Evolutionary conservation across 2,329 filamentous ascomycete genomes (phyloP), one percentile per base, ranked within the genome.

Genomic region (Pseudopyricularia javanii): DNA sequence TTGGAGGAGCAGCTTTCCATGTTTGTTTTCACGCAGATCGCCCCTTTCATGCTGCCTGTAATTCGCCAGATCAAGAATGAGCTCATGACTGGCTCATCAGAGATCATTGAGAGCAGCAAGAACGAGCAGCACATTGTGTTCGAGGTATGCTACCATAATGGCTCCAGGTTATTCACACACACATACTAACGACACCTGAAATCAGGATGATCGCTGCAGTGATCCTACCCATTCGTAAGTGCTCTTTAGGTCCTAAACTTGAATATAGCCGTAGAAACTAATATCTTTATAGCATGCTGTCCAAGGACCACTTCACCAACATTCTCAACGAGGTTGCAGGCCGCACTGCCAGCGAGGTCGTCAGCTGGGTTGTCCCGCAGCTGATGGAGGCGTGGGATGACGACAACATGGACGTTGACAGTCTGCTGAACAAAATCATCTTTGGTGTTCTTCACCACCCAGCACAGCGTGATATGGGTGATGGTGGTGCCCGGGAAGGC

Each of bases 281-380:
- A 50, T 34, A 7, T 2, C 12, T 26, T 12, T 7, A 34, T 20
- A 50, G 48, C 20, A 95, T 95, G 91, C 74, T 96, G 51, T 90
- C 89, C 55, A 96, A 96, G 72, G 91, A 96, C 62, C 91, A 96
- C 69, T 96, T 96, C 67, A 87, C 85, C 57, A 94, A 94, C 53
- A 59, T 91, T 32, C 77, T 96, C 55, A 96, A 96, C 65, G 90
- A 95, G 64, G 79, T 90, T 45, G 91, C 89, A 47, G 91, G 91
- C 53, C 85, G 85, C 61, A 80, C 90, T 55, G 89, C 91, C 26
- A 86, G 85, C 57, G 80, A 83, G 61, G 82, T 91, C 49, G 73
- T 96, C 45, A 80, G 79, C 54, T 96, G 90, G 88, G 85, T 85
- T 22, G 88, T 95, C 14, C 91, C 91, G 8, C 89, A 95, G 66